Evolutionary conservation across 495 filamentous ascomycete genomes (phyloP), one percentile per base, ranked within the genome.

Genomic region (Paragyromitra xinjiangensis): DNA sequence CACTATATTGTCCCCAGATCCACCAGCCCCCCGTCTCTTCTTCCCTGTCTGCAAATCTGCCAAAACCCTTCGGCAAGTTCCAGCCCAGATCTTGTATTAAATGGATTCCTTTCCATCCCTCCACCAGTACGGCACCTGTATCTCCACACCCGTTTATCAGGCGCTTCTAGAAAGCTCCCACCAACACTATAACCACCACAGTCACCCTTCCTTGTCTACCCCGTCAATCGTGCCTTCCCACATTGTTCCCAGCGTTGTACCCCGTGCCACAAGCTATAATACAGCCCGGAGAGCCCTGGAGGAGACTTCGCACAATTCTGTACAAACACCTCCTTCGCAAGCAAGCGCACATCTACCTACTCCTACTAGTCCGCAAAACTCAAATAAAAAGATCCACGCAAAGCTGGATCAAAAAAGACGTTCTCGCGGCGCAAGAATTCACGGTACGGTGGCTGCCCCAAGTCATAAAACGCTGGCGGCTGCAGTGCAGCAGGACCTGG

Each of bases 361-460:
- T 34, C 37, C 58, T 22, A 42, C 44, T 37, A 66, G 34, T 16
- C 39, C 51, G 34, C 59, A 62, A 55, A 62, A 29, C 22, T 67
- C 75, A 14, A 64, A 39, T 44, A 78, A 74, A 29, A 79, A 64
- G n/a, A 67, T 78, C 59, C 51, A 68, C 50, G 51, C 61, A n/a
- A 80, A 80, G 26, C 63, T 80, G 53, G 78, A 80, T 44, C 77
- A 80, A 53, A 69, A 55, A 44, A 80, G 73, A 5, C 78, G 78
- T 7, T 63, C 71, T 11, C 78, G 77, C 19, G 73, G 68, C 22
- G 40, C 56, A 16, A 79, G 78, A 64, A 42, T 75, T 19, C 64
- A 66, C 14, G 70, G 77, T 37, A 63, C 71, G 16, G 65, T 80
- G 59, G 59, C 71, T 22, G 55, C 69, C 42, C 37, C 78, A 70